These are phyloP conservation scores for Rhizopogon roseolus DNA, from an alignment of 768 basidiomycete species.

Conservation along the genomic window DNA sequence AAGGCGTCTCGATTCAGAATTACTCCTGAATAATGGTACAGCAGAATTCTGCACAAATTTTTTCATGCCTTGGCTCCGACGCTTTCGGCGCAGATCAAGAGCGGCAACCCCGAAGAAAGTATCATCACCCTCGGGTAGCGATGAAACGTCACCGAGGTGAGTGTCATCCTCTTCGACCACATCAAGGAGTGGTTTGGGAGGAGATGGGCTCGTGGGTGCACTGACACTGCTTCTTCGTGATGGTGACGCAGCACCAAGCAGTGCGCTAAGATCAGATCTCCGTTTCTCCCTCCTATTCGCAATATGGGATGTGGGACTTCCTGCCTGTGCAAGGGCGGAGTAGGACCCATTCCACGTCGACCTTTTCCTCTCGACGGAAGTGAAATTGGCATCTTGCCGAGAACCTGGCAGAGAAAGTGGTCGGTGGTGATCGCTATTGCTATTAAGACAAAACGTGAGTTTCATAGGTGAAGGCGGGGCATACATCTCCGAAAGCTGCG, in stretches of 20 bases:
- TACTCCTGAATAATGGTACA: constrained; percentile 9
- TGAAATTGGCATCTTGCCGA: constrained; percentile 12
- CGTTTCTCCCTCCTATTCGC: constrained; percentile 46
- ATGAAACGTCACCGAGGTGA: constrained; percentile 16
- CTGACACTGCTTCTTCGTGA: constrained; percentile 31
- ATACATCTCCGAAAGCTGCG: constrained; percentile 85
- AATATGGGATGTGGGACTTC: constrained; percentile 38
- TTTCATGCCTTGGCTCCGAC: constrained; percentile 45
- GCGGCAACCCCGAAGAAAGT: constrained; percentile 58
- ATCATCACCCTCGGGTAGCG: constrained; percentile 16
- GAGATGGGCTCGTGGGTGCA: constrained; percentile 33
- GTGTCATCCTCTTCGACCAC: constrained; percentile 37
- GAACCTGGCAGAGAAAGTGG: constrained; percentile 42
- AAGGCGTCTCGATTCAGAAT: constrained; percentile 13
- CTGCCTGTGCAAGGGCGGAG: constrained; percentile 41
- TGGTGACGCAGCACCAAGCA: constrained; percentile 31
- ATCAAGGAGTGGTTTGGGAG: constrained; percentile 20
- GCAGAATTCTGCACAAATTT: constrained; percentile 31
- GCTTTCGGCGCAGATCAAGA: constrained; percentile 53
- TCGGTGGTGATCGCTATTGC: constrained; percentile 25
- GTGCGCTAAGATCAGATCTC: constrained; percentile 46
- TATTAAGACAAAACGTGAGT: constrained; percentile 18
- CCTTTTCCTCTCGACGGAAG: constrained; percentile 41
- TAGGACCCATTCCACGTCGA: constrained; percentile 77
- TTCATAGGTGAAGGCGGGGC: constrained; percentile 65